A percentile compares a stretch with the other conserved stretches of the same genome.
Conservation (phyloP, 192 early-diverging fungal species). For the Cetraspora pellucida region DNA sequence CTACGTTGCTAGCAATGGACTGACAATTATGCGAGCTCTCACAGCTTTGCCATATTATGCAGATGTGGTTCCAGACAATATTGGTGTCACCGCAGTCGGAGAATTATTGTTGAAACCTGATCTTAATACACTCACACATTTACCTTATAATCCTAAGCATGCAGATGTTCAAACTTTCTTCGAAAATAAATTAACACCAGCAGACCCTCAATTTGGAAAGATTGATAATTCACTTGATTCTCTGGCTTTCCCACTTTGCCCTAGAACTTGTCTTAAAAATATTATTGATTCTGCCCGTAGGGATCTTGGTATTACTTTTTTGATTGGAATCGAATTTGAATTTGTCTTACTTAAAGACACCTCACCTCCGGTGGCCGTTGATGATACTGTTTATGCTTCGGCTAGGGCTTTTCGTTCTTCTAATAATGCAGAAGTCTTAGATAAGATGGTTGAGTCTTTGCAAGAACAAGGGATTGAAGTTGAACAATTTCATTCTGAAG, state of each 20-base stretch:
- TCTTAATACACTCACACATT: constrained; percentile 7
- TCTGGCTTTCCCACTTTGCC: background rate
- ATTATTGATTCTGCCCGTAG: background rate
- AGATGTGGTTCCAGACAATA: background rate
- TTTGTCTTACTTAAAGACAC: background rate
- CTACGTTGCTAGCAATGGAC: background rate
- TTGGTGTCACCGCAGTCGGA: background rate
- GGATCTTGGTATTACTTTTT: constrained; percentile 15
- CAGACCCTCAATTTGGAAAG: background rate
- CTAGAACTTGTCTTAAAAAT: background rate
- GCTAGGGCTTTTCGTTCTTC: background rate
- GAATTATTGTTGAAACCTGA: constrained; percentile 30
- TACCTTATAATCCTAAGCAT: constrained; percentile 28
- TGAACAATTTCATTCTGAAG: constrained; percentile 27
- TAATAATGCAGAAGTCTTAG: background rate
- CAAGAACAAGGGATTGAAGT: constrained; percentile 5
- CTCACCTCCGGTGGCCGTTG: background rate
- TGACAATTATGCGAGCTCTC: background rate
- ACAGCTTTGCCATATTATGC: background rate
- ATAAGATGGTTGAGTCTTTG: constrained; percentile 8
- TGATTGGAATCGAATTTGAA: constrained; percentile 18
- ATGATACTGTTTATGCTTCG: background rate
- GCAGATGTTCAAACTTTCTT: background rate
- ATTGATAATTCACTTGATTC: background rate
- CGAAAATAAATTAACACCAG: constrained; percentile 9